Conservation (phyloP, 768 basidiomycete species). For the Serendipita indica region DNA sequence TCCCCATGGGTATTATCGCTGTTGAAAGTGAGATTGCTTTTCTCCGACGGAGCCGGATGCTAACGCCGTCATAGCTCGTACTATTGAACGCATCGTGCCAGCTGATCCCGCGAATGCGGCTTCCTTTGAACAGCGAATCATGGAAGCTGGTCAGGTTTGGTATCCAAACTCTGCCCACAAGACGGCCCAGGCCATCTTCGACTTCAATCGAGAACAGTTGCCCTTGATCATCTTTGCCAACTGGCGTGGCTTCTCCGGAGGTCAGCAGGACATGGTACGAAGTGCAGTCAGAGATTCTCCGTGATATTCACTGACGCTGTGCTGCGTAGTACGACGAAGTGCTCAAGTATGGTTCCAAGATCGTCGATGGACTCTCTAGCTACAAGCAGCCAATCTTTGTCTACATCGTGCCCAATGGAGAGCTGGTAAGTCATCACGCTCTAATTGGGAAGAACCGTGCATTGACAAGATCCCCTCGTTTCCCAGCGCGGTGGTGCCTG, state of each 20-base stretch:
- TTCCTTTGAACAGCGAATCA: conserved; percentile 93
- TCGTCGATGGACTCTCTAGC: conserved; percentile 91
- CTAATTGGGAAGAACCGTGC: no score
- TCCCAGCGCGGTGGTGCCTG: conserved; percentile 81
- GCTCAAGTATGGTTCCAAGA: conserved; percentile 93
- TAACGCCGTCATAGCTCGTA: conserved; percentile 38
- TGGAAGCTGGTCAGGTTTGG: conserved; percentile 99
- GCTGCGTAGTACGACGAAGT: conserved; percentile 62
- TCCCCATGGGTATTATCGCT: conserved; percentile 95
- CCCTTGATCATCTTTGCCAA: conserved; percentile 98
- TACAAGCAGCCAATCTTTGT: conserved; percentile 98
- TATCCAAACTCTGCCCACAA: conserved; percentile 99
- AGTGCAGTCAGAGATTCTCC: conserved; percentile 14
- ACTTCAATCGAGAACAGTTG: conserved; percentile 92
- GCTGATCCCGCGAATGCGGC: conserved; percentile 96
- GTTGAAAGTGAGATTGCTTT: conserved; percentile 49
- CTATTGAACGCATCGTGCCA: conserved; percentile 89
- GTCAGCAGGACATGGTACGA: conserved; percentile 85
- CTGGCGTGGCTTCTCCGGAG: conserved; percentile 99
- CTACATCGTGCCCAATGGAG: conserved; percentile 96
- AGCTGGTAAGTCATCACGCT: conserved; percentile 33
- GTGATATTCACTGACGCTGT: not conserved
- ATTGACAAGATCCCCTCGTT: not conserved
- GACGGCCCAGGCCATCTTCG: conserved; percentile 98
- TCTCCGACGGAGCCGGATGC: not conserved